Evolutionary conservation across 495 filamentous ascomycete genomes (phyloP).

Genomic region (Penicillium cataractarum): DNA sequence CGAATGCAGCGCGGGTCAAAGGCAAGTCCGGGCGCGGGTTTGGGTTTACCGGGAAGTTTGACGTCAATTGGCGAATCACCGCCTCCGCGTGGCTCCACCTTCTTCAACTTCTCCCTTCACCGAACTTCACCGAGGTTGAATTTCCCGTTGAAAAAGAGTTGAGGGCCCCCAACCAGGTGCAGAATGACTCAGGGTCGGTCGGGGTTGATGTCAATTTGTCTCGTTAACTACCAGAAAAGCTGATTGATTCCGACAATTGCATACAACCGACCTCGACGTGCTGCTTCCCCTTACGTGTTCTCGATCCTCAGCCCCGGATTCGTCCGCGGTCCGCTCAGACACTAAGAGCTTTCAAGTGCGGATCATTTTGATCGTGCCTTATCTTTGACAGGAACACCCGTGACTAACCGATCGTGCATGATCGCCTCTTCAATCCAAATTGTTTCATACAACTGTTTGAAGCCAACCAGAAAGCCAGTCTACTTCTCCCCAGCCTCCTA

Average conservation of each 20-base stretch:
- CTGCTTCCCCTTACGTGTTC: neutral
- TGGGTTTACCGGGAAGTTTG: slow-evolving; percentile 19
- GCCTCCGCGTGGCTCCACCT: slow-evolving; percentile 13
- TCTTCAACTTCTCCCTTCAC: slow-evolving; percentile 5
- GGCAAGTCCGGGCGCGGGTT: slow-evolving; percentile 11
- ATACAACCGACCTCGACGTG: neutral
- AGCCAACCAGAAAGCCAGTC: neutral
- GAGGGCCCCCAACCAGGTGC: slow-evolving; percentile 16
- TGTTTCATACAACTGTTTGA: neutral
- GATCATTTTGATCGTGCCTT: slow-evolving; percentile 15
- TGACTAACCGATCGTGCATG: slow-evolving; percentile 9
- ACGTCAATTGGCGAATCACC: slow-evolving; percentile 23
- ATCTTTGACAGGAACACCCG: slow-evolving; percentile 8
- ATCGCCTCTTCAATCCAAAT: neutral
- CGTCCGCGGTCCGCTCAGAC: slow-evolving; percentile 13
- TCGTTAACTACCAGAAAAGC: neutral
- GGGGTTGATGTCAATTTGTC: neutral
- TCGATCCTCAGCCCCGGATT: slow-evolving; percentile 12
- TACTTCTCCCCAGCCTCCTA: neutral
- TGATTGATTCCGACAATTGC: neutral
- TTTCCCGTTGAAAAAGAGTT: slow-evolving; percentile 22
- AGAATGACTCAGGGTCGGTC: neutral
- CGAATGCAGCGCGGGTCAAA: neutral
- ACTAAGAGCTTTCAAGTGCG: slow-evolving; percentile 20
- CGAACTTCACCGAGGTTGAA: slow-evolving; percentile 28